Evolutionary conservation across 2,329 filamentous ascomycete species (phyloP), one percentile per base, ranked within the genome.

Genomic region (Dactylellina leptospora): DNA sequence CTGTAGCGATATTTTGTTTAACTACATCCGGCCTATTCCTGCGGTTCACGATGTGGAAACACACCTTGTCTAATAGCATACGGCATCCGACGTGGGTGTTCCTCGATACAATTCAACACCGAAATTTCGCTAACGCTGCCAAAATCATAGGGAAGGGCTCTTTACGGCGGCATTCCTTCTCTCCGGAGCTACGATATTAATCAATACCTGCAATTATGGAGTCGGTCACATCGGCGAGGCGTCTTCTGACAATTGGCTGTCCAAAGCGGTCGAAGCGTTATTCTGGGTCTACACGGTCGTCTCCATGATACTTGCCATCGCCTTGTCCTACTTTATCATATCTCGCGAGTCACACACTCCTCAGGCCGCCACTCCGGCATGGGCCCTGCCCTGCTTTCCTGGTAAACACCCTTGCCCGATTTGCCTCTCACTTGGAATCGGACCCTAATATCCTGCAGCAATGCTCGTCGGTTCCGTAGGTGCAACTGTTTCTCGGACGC

Each of bases 151-250:
- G 3, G 66, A 71, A 22, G 66, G 66, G 1, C 45, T 71, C 16
- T 71, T 71, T 33, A 53, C 66, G 0, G 58, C 66, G 6, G 36
- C 66, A 10, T 63, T 71, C 28, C 58, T 71, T 2, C 51, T 71
- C 27, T 71, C 66, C 1, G 27, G 30, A 9, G 66, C 66, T 10
- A 71, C 66, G 0, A 71, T 71, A n/a, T 16, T 71, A 5, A 63
- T 71, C 6, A 71, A 71, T 16, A 71, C 66, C 1, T 71, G 66
- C 36, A 63, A 71, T 33, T 71, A 71, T 27, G 66, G 66, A 8
- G 58, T 71, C 2, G 44, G 30, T 4, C 36, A 58, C 20, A 63
- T 71, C n/a, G 66, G 58, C 13, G 58, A 58, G 25, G 23, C 58
- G 11, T 58, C 66, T 6, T 27, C 47, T 9, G 58, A 71, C 22